Base-by-base conservation (phyloP, 495 filamentous ascomycete genomes). In the Glarea lozoyensis region DNA sequence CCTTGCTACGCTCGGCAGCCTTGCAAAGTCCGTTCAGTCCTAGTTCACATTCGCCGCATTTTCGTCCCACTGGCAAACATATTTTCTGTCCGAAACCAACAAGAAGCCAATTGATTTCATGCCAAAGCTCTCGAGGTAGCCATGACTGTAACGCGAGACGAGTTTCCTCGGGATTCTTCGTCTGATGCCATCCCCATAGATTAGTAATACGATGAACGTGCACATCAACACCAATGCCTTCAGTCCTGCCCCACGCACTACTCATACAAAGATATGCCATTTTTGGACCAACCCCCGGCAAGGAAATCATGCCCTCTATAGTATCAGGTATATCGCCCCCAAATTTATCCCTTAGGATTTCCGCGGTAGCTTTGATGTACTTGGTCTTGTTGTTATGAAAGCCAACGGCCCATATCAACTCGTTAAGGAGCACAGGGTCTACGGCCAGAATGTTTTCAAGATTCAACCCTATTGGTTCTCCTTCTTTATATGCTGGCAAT, bases 351-450 rank as follows among this genome's bases (percentile, higher is more conserved):
- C 74, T 68, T 1, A 95, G 68, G 30, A 95, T 81, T 6, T 68
- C 54, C 5, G 88, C 90, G 0, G 83, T 65, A 16, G 78, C 66
- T 56, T 94, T 87, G 58, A 98, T 84, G 63, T 92, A 92, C 22
- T 65, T 71, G 4, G 93, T 93, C 63, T 96, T 95, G 63, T 88
- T 93, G 55, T 95, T 94, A 63, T 96, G 90, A 58, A 97, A 97
- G 20, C 93, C 92, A 29, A 96, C 83, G 38, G 78, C 78, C 48
- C 70, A 66, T 46, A 98, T 97, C 46, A 97, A 56, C 46, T 79
- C 67, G 58, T 96, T 89, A 37, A 98, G 72, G 7, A 63, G 60
- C 16, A 64, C 67, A 3, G 86, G 76, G 6, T 82, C 67, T 1
- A 87, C 79, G 4, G 78, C 75, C 1, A 96, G 70, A 30, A 97